Evolutionary conservation across 306 rosid species (phyloP).

Genomic region (Mimosa bimucronata): DNA sequence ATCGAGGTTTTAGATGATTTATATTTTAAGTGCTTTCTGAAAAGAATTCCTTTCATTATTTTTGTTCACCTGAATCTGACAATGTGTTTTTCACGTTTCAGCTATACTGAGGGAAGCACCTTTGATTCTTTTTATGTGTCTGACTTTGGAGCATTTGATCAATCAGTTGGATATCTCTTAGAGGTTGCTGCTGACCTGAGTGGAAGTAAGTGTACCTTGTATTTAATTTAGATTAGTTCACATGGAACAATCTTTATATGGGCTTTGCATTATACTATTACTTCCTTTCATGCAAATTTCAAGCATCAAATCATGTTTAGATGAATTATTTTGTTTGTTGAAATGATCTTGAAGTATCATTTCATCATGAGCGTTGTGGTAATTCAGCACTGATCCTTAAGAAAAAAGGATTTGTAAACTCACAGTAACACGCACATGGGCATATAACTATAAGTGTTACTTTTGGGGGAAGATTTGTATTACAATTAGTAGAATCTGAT

Average conservation of each 20-base stretch:
- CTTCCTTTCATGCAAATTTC: constrained; percentile 18
- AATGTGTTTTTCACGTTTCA: constrained; percentile 36
- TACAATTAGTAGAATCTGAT: not conserved
- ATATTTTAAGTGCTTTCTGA: constrained; percentile 10
- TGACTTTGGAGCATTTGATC: constrained; percentile 56
- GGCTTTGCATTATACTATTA: not conserved
- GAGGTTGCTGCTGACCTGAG: constrained; percentile 45
- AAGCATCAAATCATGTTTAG: constrained; percentile 22
- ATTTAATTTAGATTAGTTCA: constrained; percentile 16
- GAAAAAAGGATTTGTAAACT: constrained; percentile 7
- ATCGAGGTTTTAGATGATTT: constrained; percentile 4
- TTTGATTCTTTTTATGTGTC: constrained; percentile 48
- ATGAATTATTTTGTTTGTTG: constrained; percentile 14
- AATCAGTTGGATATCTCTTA: constrained; percentile 40
- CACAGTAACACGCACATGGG: not conserved
- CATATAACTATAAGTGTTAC: not conserved
- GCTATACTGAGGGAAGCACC: constrained; percentile 44
- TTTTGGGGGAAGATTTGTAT: constrained; percentile 16
- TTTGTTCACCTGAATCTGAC: constrained; percentile 15
- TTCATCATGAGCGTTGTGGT: not conserved
- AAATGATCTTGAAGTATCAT: constrained; percentile 17
- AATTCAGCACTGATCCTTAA: not conserved
- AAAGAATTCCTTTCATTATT: constrained; percentile 9
- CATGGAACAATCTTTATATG: constrained; percentile 17
- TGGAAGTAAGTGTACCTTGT: constrained; percentile 50